Evolutionary conservation across 23 red algal species (phyloP), one percentile per base, ranked within the genome.

Genomic region (Cyanidioschyzon merolae): DNA sequence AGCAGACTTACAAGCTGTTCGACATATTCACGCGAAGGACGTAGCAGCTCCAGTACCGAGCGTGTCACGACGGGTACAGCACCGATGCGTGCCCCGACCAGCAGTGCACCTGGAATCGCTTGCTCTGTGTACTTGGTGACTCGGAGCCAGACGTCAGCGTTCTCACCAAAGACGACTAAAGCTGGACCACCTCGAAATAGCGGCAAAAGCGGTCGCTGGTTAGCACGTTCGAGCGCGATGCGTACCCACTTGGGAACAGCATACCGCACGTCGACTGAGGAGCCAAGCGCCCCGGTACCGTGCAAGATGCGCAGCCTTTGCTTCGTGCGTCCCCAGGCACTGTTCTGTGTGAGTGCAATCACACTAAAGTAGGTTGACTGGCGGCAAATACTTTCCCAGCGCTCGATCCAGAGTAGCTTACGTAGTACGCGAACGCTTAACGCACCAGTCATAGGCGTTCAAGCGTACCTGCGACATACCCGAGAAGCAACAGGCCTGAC

Each of bases 201-300:
- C 32, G 63, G 63, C 29, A 27, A 71, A 7, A 71, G 29, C 29
- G 21, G 29, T 27, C 7, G 63, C 16, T 17, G 63, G 12, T 27
- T 3, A 35, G 3, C 12, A 7, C 12, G 63, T 27, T 71, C 63
- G n/a, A 35, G n/a, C 21, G 63, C 63, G 7, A 32, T 25, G 2
- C 63, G 63, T 7, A 71, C n/a, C 63, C 63, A 71, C 63, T 35
- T 25, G n/a, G 63, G 63, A 25, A 71, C 63, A 3, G n/a, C 63
- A 27, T 32, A 71, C 3, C 63, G 63, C 12, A 71, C 29, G 29
- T 71, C 63, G 63, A 71, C 63, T 3, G 7, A 7, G 63, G 12
- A 32, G 16, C 7, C 63, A 3, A 35, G 12, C 2, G 63, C 12
- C n/a, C 30, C 29, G 63, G 63, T 35, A 7, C 30, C 63, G 63